Conservation (phyloP, 176 grass and related monocot genomes). For the Microstegium vimineum region DNA sequence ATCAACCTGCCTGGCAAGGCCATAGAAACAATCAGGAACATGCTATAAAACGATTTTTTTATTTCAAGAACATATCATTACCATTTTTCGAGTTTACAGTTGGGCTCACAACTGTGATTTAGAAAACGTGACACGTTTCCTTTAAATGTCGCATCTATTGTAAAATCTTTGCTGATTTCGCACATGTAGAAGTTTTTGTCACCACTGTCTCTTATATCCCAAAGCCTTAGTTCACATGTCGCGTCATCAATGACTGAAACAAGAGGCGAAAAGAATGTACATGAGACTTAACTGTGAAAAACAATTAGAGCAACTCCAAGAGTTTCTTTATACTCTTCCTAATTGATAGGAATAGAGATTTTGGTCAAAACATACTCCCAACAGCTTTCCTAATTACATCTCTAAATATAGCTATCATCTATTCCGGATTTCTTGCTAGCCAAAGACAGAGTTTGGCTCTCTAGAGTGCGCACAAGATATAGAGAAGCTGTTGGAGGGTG, state of each 20-base stretch:
- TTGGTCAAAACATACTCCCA: background rate
- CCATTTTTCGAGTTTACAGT: constrained; percentile 99
- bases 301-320: background rate
- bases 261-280: background rate
- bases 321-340: background rate
- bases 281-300: constrained; percentile 16
- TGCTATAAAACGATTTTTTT: background rate
- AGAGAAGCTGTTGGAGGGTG: background rate
- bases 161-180: constrained; percentile 94
- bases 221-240: constrained; percentile 85
- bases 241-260: constrained; percentile 89
- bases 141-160: constrained; percentile 98
- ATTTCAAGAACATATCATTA: constrained; percentile 38
- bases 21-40: constrained; percentile 35
- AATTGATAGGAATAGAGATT: background rate
- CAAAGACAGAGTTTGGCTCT: background rate
- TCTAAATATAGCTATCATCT: background rate
- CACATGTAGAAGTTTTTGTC: constrained; percentile 98
- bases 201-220: constrained; percentile 75
- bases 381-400: background rate
- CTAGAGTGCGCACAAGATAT: background rate
- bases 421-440: background rate
- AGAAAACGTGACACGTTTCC: constrained; percentile 92
- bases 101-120: constrained; percentile 94
- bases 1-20: constrained; percentile 68